Base-by-base conservation (phyloP, 1,139 yeast species). In the Geotrichum bryndzae region DNA sequence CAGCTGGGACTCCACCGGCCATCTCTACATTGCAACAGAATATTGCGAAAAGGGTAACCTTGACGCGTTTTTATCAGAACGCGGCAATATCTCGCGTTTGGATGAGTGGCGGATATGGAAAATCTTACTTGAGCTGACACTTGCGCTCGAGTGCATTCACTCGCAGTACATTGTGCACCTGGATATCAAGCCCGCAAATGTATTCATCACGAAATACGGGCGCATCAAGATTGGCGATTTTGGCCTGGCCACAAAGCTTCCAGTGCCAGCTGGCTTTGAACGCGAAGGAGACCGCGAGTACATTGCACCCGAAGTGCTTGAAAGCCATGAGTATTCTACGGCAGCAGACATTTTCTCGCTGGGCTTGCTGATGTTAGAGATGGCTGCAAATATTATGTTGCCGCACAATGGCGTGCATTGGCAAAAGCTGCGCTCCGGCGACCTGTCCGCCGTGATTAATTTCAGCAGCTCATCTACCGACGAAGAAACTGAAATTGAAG, bases 81-180 rank as follows among this genome's bases (percentile, higher is more conserved):
- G 86, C 72, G 95, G 95, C 63, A 86, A 88, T 66, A 79, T 88
- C 18, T 78, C 85, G 7, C 81, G 83, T 64, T 76, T 87, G 55
- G 99, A 94, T 73, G 99, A 94, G 73, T 94, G 96, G 86, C 82
- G 99, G 67, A 92, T 92, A 52, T 95, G 99, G 99, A 94, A 94
- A 76, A 92, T 95, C 52, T 77, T 92, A 66, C 87, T 88, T 60
- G 98, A 94, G 72, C 79, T 91, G 22, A 75, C 90, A 53, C 81
- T 72, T 56, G 99, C 98, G 0, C 77, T 94, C 64, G 82, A 84
- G 67, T 91, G 86, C 72, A 87, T 94, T 62, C 99, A 94, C 71
- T 82, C 81, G 71, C 80, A 84, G 58, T 86, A 86, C 61, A 88
- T 88, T 65, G 78, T 90, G 61, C 98, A 92, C 75, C 77, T 92